Conservation (phyloP, 169 alveolate genomes). For the Cryptosporidium xiaoi region DNA sequence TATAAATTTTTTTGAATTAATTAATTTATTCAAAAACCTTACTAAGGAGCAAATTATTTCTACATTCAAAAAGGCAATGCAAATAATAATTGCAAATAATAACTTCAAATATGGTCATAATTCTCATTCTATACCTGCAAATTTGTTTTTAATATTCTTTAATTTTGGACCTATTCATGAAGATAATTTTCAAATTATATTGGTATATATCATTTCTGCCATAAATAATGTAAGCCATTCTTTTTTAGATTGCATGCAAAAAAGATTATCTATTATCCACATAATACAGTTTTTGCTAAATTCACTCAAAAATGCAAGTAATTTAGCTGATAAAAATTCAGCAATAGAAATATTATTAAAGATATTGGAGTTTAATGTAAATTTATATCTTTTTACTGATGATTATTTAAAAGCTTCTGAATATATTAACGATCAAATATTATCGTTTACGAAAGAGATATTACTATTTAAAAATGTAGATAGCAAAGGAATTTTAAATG, state of each 20-base stretch:
- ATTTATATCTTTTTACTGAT: not conserved
- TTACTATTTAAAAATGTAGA: too few relatives aligned
- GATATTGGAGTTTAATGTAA: constrained; percentile 17
- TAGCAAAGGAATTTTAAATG: not conserved
- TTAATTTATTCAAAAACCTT: not conserved
- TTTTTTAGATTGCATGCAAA: not conserved
- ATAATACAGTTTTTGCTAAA: constrained; percentile 12
- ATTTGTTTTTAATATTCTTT: constrained; percentile 22
- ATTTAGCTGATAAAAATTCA: not conserved
- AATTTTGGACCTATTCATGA: not conserved
- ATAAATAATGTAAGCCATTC: not conserved
- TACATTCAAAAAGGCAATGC: not conserved
- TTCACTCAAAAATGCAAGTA: constrained; percentile 15
- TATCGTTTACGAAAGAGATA: not conserved
- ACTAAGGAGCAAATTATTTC: not conserved
- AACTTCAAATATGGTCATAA: too few relatives aligned
- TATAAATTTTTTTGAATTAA: not conserved
- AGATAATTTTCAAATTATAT: not conserved
- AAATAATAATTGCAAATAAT: too few relatives aligned
- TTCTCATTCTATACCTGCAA: constrained; percentile 1
- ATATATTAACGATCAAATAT: not conserved
- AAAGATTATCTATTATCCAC: constrained; percentile 20
- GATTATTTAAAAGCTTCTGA: not conserved
- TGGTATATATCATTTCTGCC: not conserved
- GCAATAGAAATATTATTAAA: constrained; percentile 9